phyloP scores from a whole-genome alignment of 441 rosid genomes.

The Euphorbia celastroides region DNA sequence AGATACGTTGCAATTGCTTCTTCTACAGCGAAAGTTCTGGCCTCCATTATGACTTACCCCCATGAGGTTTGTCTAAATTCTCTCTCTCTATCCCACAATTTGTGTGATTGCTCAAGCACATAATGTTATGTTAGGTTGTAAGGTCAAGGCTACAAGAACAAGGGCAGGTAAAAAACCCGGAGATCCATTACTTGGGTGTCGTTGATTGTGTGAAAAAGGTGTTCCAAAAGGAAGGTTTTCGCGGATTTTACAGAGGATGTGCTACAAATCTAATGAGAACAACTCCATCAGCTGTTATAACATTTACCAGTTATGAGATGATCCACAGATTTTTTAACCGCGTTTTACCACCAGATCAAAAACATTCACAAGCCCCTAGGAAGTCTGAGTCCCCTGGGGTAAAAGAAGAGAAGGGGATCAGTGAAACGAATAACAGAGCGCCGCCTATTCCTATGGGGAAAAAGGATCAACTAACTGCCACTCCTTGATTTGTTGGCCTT shows the following conservation, averaged over 20 bases:
- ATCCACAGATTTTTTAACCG: conserved; percentile 51
- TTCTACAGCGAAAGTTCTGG: conserved; percentile 67
- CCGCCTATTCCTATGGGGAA: conserved; percentile 41
- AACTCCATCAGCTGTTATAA: conserved; percentile 87
- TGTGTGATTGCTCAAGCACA: not conserved
- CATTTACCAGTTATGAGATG: conserved; percentile 92
- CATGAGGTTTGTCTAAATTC: conserved; percentile 59
- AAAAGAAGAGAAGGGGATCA: conserved; percentile 25
- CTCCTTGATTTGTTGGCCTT: conserved; percentile 11
- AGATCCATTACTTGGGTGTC: conserved; percentile 52
- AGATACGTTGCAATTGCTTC: conserved; percentile 73
- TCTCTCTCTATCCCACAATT: too few species aligned
- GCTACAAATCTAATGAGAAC: conserved; percentile 89
- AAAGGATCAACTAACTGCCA: conserved; percentile 33
- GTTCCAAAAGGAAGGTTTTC: conserved; percentile 58
- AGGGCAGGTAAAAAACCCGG: conserved; percentile 55
- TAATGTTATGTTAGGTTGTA: conserved; percentile 50
- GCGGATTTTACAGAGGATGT: conserved; percentile 93
- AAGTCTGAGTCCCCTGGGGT: conserved; percentile 21
- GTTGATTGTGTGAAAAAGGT: conserved; percentile 78
- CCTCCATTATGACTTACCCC: conserved; percentile 80
- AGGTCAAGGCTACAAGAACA: conserved; percentile 98
- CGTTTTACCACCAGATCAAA: conserved; percentile 36
- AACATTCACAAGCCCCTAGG: conserved; percentile 25
- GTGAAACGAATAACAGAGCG: conserved; percentile 33